Evolutionary conservation across 805 yeast genomes (phyloP).

Genomic region (Starmera pachycereana): DNA sequence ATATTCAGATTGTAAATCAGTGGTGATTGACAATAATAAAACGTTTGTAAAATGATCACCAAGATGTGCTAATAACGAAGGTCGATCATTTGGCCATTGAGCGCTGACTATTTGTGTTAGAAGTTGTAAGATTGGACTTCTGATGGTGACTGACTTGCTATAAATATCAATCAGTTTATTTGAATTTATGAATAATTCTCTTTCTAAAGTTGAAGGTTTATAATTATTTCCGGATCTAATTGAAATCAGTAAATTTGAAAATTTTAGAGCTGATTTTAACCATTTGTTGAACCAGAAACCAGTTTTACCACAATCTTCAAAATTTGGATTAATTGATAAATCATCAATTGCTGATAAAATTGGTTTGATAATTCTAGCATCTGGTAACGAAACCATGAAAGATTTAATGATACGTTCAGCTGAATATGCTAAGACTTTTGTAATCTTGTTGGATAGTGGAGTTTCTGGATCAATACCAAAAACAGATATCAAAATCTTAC

Average conservation of each 20-base stretch:
- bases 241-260: constrained; percentile 45
- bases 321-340: constrained; percentile 26
- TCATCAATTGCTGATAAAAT: constrained; percentile 39
- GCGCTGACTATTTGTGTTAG: constrained; percentile 48
- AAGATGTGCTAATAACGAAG: constrained; percentile 74
- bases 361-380: constrained; percentile 44
- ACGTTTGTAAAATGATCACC: constrained; percentile 54
- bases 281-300: constrained; percentile 41
- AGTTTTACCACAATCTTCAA: constrained; percentile 31
- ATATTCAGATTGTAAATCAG: constrained; percentile 48
- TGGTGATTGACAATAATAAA: constrained; percentile 47
- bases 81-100: constrained; percentile 48
- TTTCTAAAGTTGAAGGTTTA: constrained; percentile 58
- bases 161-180: constrained; percentile 51
- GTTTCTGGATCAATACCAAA: constrained; percentile 41
- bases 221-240: constrained; percentile 41
- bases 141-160: constrained; percentile 34
- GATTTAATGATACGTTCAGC: constrained; percentile 40
- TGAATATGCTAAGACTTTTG: constrained; percentile 40
- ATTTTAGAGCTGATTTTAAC: constrained; percentile 39
- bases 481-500: constrained; percentile 39
- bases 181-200: constrained; percentile 41
- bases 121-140: constrained; percentile 42
- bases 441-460: constrained; percentile 29
- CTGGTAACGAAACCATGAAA: constrained; percentile 45